A percentile compares a stretch with the other conserved stretches of the same genome.
phyloP scores from a whole-genome alignment of 495 filamentous ascomycete species.

The Lentithecium fluviatile region DNA sequence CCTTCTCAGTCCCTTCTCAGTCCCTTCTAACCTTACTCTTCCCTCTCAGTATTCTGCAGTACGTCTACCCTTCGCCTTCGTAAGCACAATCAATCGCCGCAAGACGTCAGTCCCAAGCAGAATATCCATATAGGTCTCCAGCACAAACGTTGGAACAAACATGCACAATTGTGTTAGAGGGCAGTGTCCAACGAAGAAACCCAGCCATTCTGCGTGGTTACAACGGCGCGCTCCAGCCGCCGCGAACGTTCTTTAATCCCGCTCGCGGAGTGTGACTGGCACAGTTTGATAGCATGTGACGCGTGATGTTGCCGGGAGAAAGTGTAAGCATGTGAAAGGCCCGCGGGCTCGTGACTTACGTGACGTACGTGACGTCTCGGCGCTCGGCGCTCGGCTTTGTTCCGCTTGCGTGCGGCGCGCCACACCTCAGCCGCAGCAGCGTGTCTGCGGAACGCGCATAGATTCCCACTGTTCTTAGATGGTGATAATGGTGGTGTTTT shows the following conservation, averaged over 20 bases:
- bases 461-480: too few species aligned
- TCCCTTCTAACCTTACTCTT: not conserved
- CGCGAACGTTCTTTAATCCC: not conserved
- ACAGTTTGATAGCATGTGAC: slow-evolving; percentile 19
- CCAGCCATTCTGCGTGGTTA: slow-evolving; percentile 22
- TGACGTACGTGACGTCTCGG: slow-evolving; percentile 9
- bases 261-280: not conserved
- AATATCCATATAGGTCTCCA: too few species aligned
- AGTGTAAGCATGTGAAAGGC: slow-evolving; percentile 26
- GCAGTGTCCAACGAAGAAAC: not conserved
- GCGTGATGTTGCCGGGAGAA: not conserved
- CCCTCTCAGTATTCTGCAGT: not conserved
- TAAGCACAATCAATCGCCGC: too few species aligned
- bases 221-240: not conserved
- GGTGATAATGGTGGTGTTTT: too few species aligned
- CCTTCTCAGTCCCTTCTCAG: not conserved
- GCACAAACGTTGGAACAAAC: too few species aligned
- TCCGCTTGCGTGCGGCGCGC: not conserved
- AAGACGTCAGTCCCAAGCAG: too few species aligned
- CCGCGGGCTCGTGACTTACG: too few species aligned
- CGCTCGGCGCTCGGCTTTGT: slow-evolving; percentile 7
- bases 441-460: too few species aligned
- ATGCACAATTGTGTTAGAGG: too few species aligned
- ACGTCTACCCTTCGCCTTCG: too few species aligned
- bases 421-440: too few species aligned